Evolutionary conservation across 495 filamentous ascomycete genomes (phyloP).

Genomic region (Aspergillus carlsbadensis): DNA sequence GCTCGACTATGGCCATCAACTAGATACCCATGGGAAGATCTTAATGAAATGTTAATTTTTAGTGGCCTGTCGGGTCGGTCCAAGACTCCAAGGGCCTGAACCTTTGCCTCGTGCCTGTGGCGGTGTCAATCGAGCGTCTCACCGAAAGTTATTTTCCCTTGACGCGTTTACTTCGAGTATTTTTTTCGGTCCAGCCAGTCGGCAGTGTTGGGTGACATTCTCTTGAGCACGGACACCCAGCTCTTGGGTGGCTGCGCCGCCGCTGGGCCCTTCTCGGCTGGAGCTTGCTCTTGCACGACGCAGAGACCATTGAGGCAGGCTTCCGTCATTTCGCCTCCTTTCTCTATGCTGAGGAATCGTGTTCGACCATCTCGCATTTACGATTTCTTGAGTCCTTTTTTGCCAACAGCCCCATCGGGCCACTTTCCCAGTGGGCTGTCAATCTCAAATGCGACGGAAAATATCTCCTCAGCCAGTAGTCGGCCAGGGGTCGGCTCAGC

Average conservation of each 20-base stretch:
- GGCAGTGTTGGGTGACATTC: slow-evolving; percentile 1
- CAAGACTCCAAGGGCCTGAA: no score
- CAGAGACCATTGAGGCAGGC: no score
- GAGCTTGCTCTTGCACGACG: slow-evolving; percentile 1
- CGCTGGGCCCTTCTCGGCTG: no score
- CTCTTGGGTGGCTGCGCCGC: background rate
- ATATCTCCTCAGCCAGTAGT: background rate
- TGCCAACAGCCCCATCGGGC: background rate
- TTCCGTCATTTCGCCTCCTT: no score
- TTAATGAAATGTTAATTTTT: background rate
- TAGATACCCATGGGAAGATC: background rate
- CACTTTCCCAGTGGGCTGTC: background rate
- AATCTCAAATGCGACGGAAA: background rate
- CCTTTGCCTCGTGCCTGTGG: slow-evolving; percentile 16
- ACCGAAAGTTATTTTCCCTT: slow-evolving; percentile 14
- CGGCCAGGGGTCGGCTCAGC: no score
- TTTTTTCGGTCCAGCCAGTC: slow-evolving; percentile 14
- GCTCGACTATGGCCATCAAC: background rate
- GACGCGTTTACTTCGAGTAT: slow-evolving; percentile 15
- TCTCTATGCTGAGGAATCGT: no score
- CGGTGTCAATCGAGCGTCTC: slow-evolving; percentile 16
- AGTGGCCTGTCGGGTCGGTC: background rate
- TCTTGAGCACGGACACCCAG: background rate
- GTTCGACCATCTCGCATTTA: no score
- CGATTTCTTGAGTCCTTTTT: no score